Base-by-base conservation (phyloP, 495 filamentous ascomycete species). In the Parmelia sp. region DNA sequence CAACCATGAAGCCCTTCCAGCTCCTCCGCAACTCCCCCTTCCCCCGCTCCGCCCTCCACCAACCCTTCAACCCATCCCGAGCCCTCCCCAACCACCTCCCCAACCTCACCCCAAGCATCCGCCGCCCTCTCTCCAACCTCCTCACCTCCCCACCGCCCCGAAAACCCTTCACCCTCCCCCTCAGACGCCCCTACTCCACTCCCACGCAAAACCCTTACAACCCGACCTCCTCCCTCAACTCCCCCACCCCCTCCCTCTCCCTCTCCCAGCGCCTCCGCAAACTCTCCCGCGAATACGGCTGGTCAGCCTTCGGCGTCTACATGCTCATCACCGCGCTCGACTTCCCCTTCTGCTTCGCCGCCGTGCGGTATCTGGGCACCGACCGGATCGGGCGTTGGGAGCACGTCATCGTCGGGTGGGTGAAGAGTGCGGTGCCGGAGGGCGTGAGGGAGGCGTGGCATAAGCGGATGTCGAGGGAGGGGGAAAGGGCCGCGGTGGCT, bases 251-350 rank as follows among this genome's bases (percentile, higher is more conserved):
- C 10, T 65, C 81, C 29, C 76, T 74, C 19, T 84, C 87, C 3
- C 72, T 96, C 9, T 85, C 89, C 0, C 83, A 81, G 62, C 82
- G 90, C 14, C 73, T 97, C 64, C 88, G 83, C 71, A 90, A 90
- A 69, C 81, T 97, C n/a, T 90, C 89, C 1, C 83, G 88, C 49
- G 95, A 97, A 75, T 99, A 99, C 73, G 94, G 94, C 45, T 97
- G 92, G 90, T 82, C 89, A 14, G 92, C 92, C 3, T 73, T 96
- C n/a, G 92, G 93, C 11, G 89, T 99, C 3, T 99, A 99, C 75
- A 74, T 96, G 12, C 75, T 75, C 0, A 77, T 99, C 44, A 91
- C 87, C 0, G 89, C 89, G 17, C 77, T 97, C 65, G 94, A 99
- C 71, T 96, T 97, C 68, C 94, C 94, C 0, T 90, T 99, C 72